Percentiles rank a stretch among this genome's conserved stretches.
Conservation (phyloP, 106 monocot genomes). For the Vanilla planifolia region DNA sequence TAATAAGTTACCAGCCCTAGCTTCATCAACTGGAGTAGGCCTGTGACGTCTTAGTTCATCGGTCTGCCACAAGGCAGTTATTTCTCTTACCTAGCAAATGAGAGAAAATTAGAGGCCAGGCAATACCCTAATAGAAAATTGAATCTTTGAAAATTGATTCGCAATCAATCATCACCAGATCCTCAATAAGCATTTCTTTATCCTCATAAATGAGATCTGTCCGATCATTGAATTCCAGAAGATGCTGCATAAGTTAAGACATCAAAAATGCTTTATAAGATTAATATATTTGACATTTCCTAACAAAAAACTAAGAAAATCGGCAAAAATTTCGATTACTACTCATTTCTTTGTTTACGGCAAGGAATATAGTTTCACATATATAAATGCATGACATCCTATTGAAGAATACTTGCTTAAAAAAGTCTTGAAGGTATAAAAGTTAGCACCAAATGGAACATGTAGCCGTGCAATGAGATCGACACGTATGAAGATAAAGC, state of each 20-base stretch:
- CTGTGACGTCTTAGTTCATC: conserved; percentile 92
- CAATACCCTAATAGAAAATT: background rate
- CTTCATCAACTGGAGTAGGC: conserved; percentile 98
- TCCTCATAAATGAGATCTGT: conserved; percentile 87
- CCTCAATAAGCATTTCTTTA: conserved; percentile 80
- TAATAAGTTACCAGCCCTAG: conserved; percentile 58
- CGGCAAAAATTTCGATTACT: no score
- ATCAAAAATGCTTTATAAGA: no score
- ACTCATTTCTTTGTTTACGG: no score
- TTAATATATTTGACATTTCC: no score
- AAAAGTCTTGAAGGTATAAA: no score
- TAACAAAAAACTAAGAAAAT: no score
- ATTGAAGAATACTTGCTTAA: no score
- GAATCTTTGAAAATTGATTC: background rate
- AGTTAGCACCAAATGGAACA: no score
- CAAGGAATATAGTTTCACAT: no score
- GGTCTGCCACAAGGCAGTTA: conserved; percentile 90
- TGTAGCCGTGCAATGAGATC: no score
- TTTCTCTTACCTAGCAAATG: conserved; percentile 62
- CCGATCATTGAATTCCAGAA: conserved; percentile 83
- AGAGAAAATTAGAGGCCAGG: conserved; percentile 8
- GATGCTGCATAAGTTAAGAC: conserved; percentile 45
- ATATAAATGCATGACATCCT: no score
- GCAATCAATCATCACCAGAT: conserved; percentile 47
- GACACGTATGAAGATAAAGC: no score